Evolutionary conservation across 2,329 filamentous ascomycete species (phyloP).

Genomic region (Leptosphaerulina australis): DNA sequence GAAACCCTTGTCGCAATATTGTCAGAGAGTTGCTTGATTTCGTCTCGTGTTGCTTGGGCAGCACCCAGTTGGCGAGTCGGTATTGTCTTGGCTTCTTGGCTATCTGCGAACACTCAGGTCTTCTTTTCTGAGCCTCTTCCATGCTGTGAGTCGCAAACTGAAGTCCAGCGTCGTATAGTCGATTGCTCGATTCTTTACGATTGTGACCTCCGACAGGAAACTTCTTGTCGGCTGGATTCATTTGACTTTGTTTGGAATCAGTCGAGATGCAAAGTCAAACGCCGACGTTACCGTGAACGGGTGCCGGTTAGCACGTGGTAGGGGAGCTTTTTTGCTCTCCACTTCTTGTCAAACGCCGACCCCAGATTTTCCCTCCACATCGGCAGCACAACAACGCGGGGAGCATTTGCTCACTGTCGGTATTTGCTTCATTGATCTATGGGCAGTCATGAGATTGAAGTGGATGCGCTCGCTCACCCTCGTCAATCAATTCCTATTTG

Average conservation of each 20-base stretch:
- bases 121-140: neutral
- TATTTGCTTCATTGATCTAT: constrained; percentile 17
- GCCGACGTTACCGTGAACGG: constrained; percentile 10
- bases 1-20: neutral
- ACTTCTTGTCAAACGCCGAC: constrained; percentile 28
- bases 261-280: constrained; percentile 2
- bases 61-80: neutral
- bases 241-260: neutral
- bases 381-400: constrained; percentile 1
- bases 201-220: neutral
- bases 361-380: constrained; percentile 22
- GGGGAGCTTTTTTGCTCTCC: constrained; percentile 3
- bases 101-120: neutral
- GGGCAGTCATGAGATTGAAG: neutral
- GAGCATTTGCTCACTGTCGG: neutral
- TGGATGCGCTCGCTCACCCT: neutral
- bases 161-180: too few relatives aligned
- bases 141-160: too few relatives aligned
- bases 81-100: constrained; percentile 11
- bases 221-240: neutral
- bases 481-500: neutral
- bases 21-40: constrained; percentile 9
- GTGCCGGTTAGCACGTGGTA: constrained; percentile 2
- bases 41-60: constrained; percentile 14
- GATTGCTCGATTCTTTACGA: neutral